Evolutionary conservation across 768 basidiomycete genomes (phyloP), one percentile per base, ranked within the genome.

Genomic region (Kwoniella sp.): DNA sequence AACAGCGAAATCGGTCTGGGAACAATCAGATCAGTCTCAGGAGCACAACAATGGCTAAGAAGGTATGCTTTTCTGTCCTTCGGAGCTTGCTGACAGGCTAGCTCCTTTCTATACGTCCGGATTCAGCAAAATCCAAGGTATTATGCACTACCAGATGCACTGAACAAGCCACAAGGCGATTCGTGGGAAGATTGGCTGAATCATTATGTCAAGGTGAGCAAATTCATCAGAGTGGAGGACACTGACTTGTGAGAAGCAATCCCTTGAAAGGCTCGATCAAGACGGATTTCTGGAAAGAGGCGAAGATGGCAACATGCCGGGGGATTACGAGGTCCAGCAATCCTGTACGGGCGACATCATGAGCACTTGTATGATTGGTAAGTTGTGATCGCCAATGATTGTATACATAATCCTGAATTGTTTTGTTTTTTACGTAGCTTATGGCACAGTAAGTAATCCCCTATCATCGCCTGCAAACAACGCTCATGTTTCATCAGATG

Each of bases 1-100:
- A 97, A 97, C 74, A 92, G 92, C 1, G 95, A 99, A 82, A 89
- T 97, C 60, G 89, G 89, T 0, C 84, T 97, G 11, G 86, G 88
- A 1, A 93, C 94, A 0, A 93, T 99, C 73, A 87, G 84, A 2
- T 84, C 85, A 70, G 66, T 90, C 3, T 79, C 84, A 1, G 86
- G 85, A 5, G 95, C 93, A 1, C 90, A 89, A 71, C 82, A 84
- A 17, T 99, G 96, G 96, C 73, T 81, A 1, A 71, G 67, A 61
- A 72, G 66, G 79, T 77, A 34, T 25, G 72, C 51, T 15, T 1
- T 12, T n/a, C 15, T 55, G 41, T 25, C 4, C 4, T 23, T n/a
- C n/a, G 11, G 22, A 38, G 15, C 31, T 25, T n/a, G 26, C 22
- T 30, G 55, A 38, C 15, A 66, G 26, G 85, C 84, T 23, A 87